Base-by-base conservation (phyloP, 306 rosid genomes). In the Quercus mongolica region DNA sequence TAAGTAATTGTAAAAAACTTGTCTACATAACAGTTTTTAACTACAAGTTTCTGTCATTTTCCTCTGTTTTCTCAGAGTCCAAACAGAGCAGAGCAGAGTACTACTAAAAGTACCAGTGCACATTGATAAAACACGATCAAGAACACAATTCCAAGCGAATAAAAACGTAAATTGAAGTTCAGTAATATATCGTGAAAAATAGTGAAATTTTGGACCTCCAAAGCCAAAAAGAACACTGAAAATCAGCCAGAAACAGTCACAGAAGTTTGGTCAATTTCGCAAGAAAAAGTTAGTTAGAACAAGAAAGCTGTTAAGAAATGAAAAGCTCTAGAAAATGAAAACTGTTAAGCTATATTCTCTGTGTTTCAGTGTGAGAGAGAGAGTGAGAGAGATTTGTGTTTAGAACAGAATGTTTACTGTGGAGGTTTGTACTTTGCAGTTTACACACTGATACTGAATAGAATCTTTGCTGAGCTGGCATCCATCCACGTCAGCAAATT, bases 1-100 rank as follows among this genome's bases (percentile, higher is more conserved):
- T 38, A 30, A 5, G 1, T 41, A 8, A 41, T 41, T 59, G 54
- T 49, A 51, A n/a, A n/a, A 14, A 5, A 68, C 12, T 9, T 6
- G 46, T 26, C 15, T 18, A 15, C 2, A 10, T 41, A 49, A 49
- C 17, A 26, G 23, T 76, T 17, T 21, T 59, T 49, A n/a, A 35
- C 35, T 25, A 6, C 31, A 2, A 13, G 35, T 80, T 85, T 74
- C 73, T 49, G 35, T 69, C 51, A 8, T 56, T 80, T 63, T 46
- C 69, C 15, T 38, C 41, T 25, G 59, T 19, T 56, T 81, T 90
- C 86, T 84, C 11, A 74, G 84, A 41, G 75, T 57, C 55, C 78
- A 76, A 82, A 80, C 74, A 46, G 74, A 70, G 52, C 54, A 49
- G 62, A 4, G 17, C 52, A 63, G 54, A 70, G 30, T 65, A 31